phyloP scores from a whole-genome alignment of 805 yeast species.

The Schizosaccharomyces pombe region ASM294v3 CU329670.1:3626501-3627000 shows the following conservation, averaged over 20 bases:
- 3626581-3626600: conserved; percentile 55
- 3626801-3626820: conserved; percentile 47
- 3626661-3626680: conserved; percentile 45
- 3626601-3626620: conserved; percentile 47
- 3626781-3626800: conserved; percentile 39
- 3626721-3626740: conserved; percentile 46
- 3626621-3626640: conserved; percentile 58
- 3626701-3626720: conserved; percentile 65
- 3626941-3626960: conserved; percentile 6
- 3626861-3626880: conserved; percentile 27
- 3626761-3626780: conserved; percentile 32
- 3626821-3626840: conserved; percentile 34
- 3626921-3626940: conserved; percentile 24
- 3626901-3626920: conserved; percentile 34
- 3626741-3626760: conserved; percentile 41
- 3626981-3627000: conserved; percentile 10
- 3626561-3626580: conserved; percentile 52
- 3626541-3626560: conserved; percentile 33
- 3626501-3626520: conserved; percentile 60
- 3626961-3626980: conserved; percentile 7
- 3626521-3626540: conserved; percentile 33
- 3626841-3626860: conserved; percentile 19
- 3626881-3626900: conserved; percentile 26
- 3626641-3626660: conserved; percentile 50
- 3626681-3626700: conserved; percentile 57